phyloP scores from a whole-genome alignment of 2,329 filamentous ascomycete genomes.

The Paraphoma sp. region DNA sequence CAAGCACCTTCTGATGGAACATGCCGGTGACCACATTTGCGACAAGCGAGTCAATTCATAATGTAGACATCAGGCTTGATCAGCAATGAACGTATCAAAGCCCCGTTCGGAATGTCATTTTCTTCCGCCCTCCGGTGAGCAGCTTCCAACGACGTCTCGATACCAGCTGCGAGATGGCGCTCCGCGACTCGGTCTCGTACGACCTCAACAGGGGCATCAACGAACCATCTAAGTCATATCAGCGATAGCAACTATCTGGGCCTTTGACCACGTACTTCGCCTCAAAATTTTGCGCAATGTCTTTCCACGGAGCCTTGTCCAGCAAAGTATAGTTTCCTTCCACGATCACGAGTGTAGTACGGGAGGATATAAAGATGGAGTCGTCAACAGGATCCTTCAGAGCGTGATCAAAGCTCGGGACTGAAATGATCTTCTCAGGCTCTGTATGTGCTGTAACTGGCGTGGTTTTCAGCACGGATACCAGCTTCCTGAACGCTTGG shows the following conservation, averaged over 20 bases:
- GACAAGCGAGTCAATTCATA: slow-evolving; percentile 13
- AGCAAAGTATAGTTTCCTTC: slow-evolving; percentile 38
- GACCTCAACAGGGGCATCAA: slow-evolving; percentile 23
- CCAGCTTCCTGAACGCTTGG: slow-evolving; percentile 22
- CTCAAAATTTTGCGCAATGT: slow-evolving; percentile 20
- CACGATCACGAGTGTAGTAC: slow-evolving; percentile 27
- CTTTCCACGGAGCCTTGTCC: slow-evolving; percentile 24
- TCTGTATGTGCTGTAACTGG: slow-evolving; percentile 21
- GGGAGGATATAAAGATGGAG: slow-evolving; percentile 26
- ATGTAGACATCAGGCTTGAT: slow-evolving; percentile 27
- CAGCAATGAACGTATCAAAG: slow-evolving; percentile 26
- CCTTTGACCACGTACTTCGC: slow-evolving; percentile 21
- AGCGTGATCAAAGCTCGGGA: slow-evolving; percentile 34
- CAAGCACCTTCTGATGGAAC: slow-evolving; percentile 18
- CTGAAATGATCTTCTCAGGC: slow-evolving; percentile 20
- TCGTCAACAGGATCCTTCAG: slow-evolving; percentile 28
- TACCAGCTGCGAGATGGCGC: slow-evolving; percentile 31
- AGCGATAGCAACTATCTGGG: not conserved
- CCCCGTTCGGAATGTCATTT: slow-evolving; percentile 34
- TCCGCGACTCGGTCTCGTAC: slow-evolving; percentile 25
- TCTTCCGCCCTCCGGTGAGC: slow-evolving; percentile 29
- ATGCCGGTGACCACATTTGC: not conserved
- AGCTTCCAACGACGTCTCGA: slow-evolving; percentile 26
- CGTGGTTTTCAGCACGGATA: slow-evolving; percentile 17
- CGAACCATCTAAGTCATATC: slow-evolving; percentile 27